Evolutionary conservation across 2,329 filamentous ascomycete genomes (phyloP).

Genomic region (Trichoderma sp.): DNA sequence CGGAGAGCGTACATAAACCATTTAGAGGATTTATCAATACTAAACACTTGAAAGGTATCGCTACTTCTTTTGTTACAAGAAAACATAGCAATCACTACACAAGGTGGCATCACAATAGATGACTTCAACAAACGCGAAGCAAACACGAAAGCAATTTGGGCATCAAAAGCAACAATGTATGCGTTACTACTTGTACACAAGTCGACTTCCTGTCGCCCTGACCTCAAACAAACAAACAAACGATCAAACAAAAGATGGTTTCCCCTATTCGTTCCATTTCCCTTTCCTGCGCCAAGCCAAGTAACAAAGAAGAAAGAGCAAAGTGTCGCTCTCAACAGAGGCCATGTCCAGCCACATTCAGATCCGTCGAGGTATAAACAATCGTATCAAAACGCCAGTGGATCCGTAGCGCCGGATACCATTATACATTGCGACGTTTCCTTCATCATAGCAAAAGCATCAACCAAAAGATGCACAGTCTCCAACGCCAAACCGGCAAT

Average conservation of each 20-base stretch:
- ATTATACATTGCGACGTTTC: constrained; percentile 10
- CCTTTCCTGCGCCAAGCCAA: constrained; percentile 20
- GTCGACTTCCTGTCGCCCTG: background rate
- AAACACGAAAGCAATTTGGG: background rate
- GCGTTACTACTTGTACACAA: constrained; percentile 11
- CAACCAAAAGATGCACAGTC: background rate
- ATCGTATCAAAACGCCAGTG: constrained; percentile 30
- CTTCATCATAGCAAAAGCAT: constrained; percentile 15
- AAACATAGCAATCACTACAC: background rate
- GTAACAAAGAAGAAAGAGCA: constrained; percentile 18
- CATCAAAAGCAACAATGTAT: background rate
- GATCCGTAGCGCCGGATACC: constrained; percentile 18
- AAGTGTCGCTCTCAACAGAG: constrained; percentile 18
- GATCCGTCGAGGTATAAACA: constrained; percentile 25
- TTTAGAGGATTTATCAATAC: no score
- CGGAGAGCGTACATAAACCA: no score
- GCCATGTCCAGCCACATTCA: constrained; percentile 23
- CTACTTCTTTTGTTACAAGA: background rate
- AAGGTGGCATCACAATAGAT: background rate
- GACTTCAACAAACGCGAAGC: background rate
- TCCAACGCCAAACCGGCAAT: background rate
- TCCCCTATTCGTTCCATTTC: background rate
- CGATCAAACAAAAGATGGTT: background rate
- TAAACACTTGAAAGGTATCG: no score
- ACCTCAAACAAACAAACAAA: constrained; percentile 1